A percentile compares a stretch with the other conserved stretches of the same genome.
These are phyloP conservation scores for Ricinus communis DNA, from an alignment of 345 rosid species.

Conservation along the genomic window DNA sequence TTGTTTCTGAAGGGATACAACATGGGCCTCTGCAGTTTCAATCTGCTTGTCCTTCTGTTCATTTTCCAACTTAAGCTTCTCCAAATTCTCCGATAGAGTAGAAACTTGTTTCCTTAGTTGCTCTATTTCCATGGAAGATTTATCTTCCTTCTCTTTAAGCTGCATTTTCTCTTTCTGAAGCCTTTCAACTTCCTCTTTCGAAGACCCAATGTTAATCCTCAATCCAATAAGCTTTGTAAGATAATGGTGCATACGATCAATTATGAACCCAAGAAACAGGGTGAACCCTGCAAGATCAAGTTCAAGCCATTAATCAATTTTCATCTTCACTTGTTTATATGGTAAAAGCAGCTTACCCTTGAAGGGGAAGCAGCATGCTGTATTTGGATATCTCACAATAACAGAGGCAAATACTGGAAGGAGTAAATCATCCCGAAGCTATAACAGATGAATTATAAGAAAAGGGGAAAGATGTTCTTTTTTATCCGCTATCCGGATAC, in stretches of 20 bases:
- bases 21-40: conserved; percentile 81
- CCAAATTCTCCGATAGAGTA: conserved; percentile 46
- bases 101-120: conserved; percentile 51
- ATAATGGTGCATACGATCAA: conserved; percentile 82
- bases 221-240: conserved; percentile 60
- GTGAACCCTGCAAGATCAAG: conserved; percentile 68
- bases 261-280: conserved; percentile 79
- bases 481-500: not conserved
- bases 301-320: conserved; percentile 12
- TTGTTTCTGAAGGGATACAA: conserved; percentile 73
- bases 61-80: conserved; percentile 62
- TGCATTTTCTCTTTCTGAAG: conserved; percentile 57
- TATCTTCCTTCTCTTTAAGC: conserved; percentile 69
- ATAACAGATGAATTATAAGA: not conserved
- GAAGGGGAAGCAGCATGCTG: not conserved
- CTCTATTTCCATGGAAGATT: conserved; percentile 55
- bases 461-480: not conserved
- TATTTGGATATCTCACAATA: too few species aligned
- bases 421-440: not conserved
- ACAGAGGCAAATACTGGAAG: too few species aligned
- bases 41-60: conserved; percentile 69
- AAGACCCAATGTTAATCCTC: conserved; percentile 59
- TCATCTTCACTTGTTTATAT: not conserved
- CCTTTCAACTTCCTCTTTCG: conserved; percentile 59
- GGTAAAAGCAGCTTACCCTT: not conserved